Base-by-base conservation (phyloP, 2,329 filamentous ascomycete genomes). In the Coniosporium tulheliwenetii region DNA sequence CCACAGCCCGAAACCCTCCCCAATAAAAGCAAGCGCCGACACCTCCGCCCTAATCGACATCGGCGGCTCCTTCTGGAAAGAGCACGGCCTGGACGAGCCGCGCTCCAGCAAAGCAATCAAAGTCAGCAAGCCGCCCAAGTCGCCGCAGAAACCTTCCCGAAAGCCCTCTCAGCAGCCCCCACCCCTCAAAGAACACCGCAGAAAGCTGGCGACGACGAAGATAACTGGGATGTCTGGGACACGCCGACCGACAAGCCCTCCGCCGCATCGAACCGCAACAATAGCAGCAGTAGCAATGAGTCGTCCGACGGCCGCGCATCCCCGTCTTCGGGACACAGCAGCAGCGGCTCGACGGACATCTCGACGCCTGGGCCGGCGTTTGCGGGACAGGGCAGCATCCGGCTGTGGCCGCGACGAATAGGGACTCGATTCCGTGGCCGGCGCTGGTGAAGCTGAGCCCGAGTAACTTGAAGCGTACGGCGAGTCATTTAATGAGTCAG, bases 401-500 rank as follows among this genome's bases (percentile, higher is more conserved):
- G 50, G 50, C 39, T 52, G 57, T 39, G 38, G 46, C 5, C 58
- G 58, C 19, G 7, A 7, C 19, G 39, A 64, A 62, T 39, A 50
- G 56, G 40, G 58, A 61, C 42, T 60, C 64, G 2, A 59, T 69
- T 7, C 63, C 81, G 26, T 85, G 84, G 63, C 78, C 79, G 38
- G 73, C 80, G 38, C 70, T 93, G 42, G 79, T 78, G 54, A 77
- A 79, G 47, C 63, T 86, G 35, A 73, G 76, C 8, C 82, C 86
- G 0, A 78, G 77, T 49, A 86, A 85, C 51, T 64, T 95, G 49
- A 84, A 85, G 56, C 74, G 77, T 32, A 89, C 84, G 1, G 84
- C 87, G n/a, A 82, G 79, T 31, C 82, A 81, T 46, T 69, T 94
- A 43, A 85, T 95, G 76, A 81, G 79, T 47, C 86, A 94, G 55